These are phyloP conservation scores for Trichoderma hamatum DNA, from an alignment of 2,329 filamentous ascomycete species.

Conservation along the genomic window DNA sequence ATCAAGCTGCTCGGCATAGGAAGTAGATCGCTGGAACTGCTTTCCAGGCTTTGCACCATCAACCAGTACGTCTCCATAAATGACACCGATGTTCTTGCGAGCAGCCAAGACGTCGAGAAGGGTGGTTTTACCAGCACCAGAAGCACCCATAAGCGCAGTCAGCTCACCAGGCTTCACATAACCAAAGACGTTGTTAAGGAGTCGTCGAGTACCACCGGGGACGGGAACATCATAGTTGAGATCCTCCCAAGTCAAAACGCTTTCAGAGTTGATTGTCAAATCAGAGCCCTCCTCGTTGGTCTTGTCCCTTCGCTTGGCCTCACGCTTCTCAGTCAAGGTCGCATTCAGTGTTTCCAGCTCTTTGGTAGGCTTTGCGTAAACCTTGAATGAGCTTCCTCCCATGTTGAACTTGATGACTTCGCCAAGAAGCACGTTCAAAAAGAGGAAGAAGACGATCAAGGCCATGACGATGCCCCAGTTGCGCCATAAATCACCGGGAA, in stretches of 20 bases:
- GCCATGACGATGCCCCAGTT: conserved; percentile 81
- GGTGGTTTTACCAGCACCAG: conserved; percentile 86
- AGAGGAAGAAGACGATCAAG: conserved; percentile 75
- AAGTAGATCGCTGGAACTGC: conserved; percentile 64
- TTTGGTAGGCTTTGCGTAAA: conserved; percentile 71
- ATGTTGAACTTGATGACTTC: conserved; percentile 78
- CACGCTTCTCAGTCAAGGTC: conserved; percentile 61
- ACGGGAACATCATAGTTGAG: conserved; percentile 76
- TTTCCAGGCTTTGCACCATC: conserved; percentile 60
- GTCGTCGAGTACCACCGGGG: conserved; percentile 56
- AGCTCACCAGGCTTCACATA: conserved; percentile 77
- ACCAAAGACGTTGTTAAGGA: conserved; percentile 62
- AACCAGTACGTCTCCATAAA: conserved; percentile 59
- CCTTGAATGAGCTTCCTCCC: conserved; percentile 78
- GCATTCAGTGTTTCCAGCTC: conserved; percentile 69
- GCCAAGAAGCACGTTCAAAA: conserved; percentile 75
- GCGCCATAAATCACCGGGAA: conserved; percentile 71
- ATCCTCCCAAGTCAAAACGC: conserved; percentile 82
- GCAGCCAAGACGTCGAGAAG: conserved; percentile 73
- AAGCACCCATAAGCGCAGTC: conserved; percentile 80
- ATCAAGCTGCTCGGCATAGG: conserved; percentile 65
- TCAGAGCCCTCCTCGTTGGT: conserved; percentile 50
- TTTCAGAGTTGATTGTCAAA: conserved; percentile 61
- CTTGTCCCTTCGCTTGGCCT: conserved; percentile 54
- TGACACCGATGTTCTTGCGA: conserved; percentile 64